Evolutionary conservation across 352 stramenopile genomes (phyloP).

Genomic region (Globisporangium polare): DNA sequence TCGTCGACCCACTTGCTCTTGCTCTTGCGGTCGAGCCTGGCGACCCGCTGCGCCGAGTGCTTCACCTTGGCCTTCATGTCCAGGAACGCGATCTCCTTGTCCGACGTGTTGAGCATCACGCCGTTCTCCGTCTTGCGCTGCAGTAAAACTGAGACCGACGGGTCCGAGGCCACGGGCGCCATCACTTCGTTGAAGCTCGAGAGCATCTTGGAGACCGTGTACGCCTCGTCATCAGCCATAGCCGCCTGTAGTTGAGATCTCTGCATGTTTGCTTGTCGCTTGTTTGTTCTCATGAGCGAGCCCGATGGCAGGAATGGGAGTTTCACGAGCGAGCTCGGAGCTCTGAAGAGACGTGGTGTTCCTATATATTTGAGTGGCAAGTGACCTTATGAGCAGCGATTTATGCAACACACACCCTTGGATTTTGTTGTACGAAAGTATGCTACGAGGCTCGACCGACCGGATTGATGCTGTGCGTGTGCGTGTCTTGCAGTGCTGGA

Average conservation of each 20-base stretch:
- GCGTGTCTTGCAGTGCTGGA: no score
- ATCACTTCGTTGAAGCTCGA: conserved; percentile 78
- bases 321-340: not conserved
- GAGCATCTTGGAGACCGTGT: conserved; percentile 86
- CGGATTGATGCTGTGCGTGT: not conserved
- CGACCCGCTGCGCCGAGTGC: conserved; percentile 55
- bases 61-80: conserved; percentile 77
- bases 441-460: not conserved
- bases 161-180: conserved; percentile 48
- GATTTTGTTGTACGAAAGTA: not conserved
- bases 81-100: conserved; percentile 69
- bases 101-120: conserved; percentile 73
- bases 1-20: conserved; percentile 44
- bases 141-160: conserved; percentile 46
- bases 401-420: not conserved
- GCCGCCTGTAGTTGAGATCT: not conserved
- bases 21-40: conserved; percentile 26
- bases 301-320: not conserved
- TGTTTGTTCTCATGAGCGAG: not conserved
- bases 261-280: not conserved
- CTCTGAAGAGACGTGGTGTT: not conserved
- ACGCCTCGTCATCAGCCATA: conserved; percentile 41
- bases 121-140: conserved; percentile 77
- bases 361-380: not conserved
- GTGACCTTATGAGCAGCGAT: not conserved